Evolutionary conservation across 2,329 filamentous ascomycete species (phyloP).

Genomic region (Blastomyces percursus): DNA sequence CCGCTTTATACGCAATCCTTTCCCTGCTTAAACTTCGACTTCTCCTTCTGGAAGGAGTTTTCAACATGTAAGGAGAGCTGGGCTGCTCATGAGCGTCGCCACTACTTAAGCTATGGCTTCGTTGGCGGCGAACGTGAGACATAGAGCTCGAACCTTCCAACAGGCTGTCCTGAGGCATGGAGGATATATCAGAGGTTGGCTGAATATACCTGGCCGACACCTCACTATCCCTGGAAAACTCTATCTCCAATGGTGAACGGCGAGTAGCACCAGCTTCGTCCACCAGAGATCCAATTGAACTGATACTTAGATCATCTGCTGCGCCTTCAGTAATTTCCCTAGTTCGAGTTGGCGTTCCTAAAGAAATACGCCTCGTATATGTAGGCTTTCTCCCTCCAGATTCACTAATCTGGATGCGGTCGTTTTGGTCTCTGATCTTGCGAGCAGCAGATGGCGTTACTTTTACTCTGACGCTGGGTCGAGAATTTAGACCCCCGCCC

Average conservation of each 20-base stretch:
- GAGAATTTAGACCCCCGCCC: slow-evolving; percentile 48
- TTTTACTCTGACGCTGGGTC: slow-evolving; percentile 70
- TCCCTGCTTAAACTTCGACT: slow-evolving; percentile 52
- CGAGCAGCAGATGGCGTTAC: slow-evolving; percentile 63
- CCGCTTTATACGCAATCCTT: slow-evolving; percentile 56
- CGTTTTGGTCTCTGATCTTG: slow-evolving; percentile 47
- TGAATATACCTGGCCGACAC: slow-evolving; percentile 55
- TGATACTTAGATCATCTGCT: slow-evolving; percentile 54
- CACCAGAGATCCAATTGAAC: slow-evolving; percentile 65
- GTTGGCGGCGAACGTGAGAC: slow-evolving; percentile 35
- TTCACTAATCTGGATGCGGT: slow-evolving; percentile 73
- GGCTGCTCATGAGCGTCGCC: slow-evolving; percentile 29
- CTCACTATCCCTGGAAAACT: slow-evolving; percentile 66
- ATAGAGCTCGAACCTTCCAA: slow-evolving; percentile 45
- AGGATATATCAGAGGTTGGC: slow-evolving; percentile 75
- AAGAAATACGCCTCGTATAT: slow-evolving; percentile 56
- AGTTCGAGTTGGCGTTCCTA: slow-evolving; percentile 37
- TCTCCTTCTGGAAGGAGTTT: slow-evolving; percentile 44
- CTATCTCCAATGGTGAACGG: slow-evolving; percentile 70
- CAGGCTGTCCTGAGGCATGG: slow-evolving; percentile 62
- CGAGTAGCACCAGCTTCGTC: slow-evolving; percentile 65
- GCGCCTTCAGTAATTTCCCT: slow-evolving; percentile 24
- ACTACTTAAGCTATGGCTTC: slow-evolving; percentile 52
- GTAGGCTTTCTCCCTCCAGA: slow-evolving; percentile 60
- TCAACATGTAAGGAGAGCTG: slow-evolving; percentile 34